phyloP scores from a whole-genome alignment of 2,329 filamentous ascomycete genomes.

The Scedosporium aurantiacum region DNA sequence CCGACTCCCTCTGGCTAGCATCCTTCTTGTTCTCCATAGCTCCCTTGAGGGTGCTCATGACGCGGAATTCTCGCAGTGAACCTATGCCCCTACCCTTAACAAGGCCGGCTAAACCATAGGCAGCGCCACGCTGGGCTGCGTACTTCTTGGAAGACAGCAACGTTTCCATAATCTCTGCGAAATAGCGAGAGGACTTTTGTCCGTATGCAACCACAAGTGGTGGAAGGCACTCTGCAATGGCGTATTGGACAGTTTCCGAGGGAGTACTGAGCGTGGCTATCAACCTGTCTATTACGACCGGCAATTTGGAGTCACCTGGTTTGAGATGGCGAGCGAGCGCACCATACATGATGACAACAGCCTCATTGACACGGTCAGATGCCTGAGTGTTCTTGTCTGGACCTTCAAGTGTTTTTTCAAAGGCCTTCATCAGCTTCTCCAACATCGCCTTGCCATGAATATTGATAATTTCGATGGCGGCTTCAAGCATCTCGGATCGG shows the following conservation, averaged over 20 bases:
- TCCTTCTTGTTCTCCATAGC: constrained; percentile 96
- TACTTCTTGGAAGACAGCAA: constrained; percentile 85
- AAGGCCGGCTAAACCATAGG: constrained; percentile 87
- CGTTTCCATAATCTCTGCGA: constrained; percentile 68
- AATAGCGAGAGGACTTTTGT: constrained; percentile 65
- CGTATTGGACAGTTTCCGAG: constrained; percentile 93
- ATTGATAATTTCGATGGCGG: constrained; percentile 71
- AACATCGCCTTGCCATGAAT: constrained; percentile 71
- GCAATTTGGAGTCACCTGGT: constrained; percentile 74
- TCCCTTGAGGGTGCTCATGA: constrained; percentile 68
- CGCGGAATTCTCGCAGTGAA: constrained; percentile 71
- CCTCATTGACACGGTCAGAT: constrained; percentile 87
- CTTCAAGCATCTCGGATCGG: constrained; percentile 82
- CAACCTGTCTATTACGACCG: constrained; percentile 76
- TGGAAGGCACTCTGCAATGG: constrained; percentile 86
- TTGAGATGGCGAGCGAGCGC: constrained; percentile 81
- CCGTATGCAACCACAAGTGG: constrained; percentile 71
- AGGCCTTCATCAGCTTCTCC: constrained; percentile 82
- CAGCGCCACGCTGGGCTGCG: constrained; percentile 82
- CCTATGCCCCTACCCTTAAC: constrained; percentile 79
- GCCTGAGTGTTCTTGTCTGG: constrained; percentile 72
- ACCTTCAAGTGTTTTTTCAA: constrained; percentile 77
- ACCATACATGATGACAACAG: constrained; percentile 94
- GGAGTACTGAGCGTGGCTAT: constrained; percentile 84
- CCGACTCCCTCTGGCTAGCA: constrained; percentile 74